Evolutionary conservation across 345 rosid species (phyloP).

Genomic region (Populus pruinosa): DNA sequence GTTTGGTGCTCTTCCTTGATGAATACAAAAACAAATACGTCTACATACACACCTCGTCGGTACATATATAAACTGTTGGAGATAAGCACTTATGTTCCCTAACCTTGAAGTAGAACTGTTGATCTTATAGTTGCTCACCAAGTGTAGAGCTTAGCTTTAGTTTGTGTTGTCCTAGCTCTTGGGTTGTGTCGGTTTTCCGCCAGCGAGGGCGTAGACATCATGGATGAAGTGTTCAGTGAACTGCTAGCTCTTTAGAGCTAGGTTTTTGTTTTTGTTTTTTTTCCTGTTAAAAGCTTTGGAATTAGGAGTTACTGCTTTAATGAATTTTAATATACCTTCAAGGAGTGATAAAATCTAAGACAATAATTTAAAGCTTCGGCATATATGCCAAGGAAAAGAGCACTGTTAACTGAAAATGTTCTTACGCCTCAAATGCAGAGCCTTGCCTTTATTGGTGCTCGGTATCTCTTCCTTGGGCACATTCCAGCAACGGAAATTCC

Average conservation of each 20-base stretch:
- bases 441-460: no score
- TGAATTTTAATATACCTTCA: neutral
- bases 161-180: neutral
- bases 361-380: neutral
- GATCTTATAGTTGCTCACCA: neutral
- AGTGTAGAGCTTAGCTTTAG: neutral
- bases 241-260: neutral
- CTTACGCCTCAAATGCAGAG: neutral
- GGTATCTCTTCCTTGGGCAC: no score
- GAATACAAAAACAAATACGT: neutral
- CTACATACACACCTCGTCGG: neutral
- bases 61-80: neutral
- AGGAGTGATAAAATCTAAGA: no score
- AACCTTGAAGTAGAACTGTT: constrained; percentile 3
- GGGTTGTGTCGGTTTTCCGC: neutral
- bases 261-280: neutral
- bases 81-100: neutral
- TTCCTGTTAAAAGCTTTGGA: neutral
- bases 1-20: neutral
- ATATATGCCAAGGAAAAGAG: neutral
- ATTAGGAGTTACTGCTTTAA: neutral
- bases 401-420: neutral
- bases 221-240: neutral
- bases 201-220: neutral
- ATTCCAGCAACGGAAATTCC: no score